These are phyloP conservation scores for Paspalum vaginatum DNA, from an alignment of 176 grass and related monocot species.

Conservation along the genomic window DNA sequence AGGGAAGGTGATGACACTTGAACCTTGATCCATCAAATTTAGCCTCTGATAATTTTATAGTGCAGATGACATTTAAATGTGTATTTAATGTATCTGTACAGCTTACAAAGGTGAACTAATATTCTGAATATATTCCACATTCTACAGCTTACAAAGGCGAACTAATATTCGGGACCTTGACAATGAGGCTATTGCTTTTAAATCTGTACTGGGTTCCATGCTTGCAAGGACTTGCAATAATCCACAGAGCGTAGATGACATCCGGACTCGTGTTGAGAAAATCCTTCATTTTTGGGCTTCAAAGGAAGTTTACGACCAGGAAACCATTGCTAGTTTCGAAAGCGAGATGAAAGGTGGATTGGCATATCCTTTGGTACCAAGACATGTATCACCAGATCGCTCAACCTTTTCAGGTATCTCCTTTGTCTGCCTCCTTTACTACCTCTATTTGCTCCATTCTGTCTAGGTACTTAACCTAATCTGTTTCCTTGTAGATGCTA, in stretches of 20 bases:
- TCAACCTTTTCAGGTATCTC: constrained; percentile 42
- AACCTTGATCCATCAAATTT: not conserved
- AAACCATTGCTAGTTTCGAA: constrained; percentile 68
- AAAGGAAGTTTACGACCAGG: constrained; percentile 88
- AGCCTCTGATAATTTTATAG: not conserved
- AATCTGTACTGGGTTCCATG: constrained; percentile 84
- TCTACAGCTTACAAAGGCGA: constrained; percentile 79
- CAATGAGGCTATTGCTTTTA: constrained; percentile 81
- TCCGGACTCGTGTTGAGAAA: constrained; percentile 73
- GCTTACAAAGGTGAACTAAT: constrained; percentile 60
- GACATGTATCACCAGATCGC: constrained; percentile 60
- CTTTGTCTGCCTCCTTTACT: constrained; percentile 7
- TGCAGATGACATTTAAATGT: not conserved
- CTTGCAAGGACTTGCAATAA: constrained; percentile 85
- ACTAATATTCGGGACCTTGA: constrained; percentile 76
- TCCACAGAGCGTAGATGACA: constrained; percentile 66
- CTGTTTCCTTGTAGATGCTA: not conserved
- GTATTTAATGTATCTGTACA: constrained; percentile 27
- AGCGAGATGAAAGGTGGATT: constrained; percentile 77
- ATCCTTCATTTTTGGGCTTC: constrained; percentile 96
- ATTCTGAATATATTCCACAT: constrained; percentile 25
- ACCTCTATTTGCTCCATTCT: constrained; percentile 15
- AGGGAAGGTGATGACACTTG: constrained; percentile 5
- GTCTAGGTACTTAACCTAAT: not conserved
- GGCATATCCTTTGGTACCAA: constrained; percentile 32